A percentile compares a stretch with the other conserved stretches of the same genome.
These are phyloP conservation scores for Lathyrus tuberosus DNA, from an alignment of 306 rosid species.

Conservation along the genomic window DNA sequence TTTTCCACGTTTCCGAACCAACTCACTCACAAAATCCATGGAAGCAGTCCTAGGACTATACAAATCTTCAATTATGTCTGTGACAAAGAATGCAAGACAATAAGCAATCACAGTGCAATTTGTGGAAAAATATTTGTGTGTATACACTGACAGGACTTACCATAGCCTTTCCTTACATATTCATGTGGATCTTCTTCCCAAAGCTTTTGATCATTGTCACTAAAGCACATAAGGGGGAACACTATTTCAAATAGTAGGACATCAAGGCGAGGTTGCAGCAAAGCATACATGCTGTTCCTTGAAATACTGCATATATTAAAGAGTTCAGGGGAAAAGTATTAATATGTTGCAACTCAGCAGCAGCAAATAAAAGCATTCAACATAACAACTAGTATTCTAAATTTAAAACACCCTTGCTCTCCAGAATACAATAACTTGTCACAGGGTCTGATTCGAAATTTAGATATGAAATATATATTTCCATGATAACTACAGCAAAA, in stretches of 20 bases:
- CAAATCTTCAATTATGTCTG: conserved; percentile 94
- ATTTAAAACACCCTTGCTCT: not conserved
- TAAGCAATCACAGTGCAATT: conserved; percentile 34
- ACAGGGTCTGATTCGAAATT: conserved; percentile 16
- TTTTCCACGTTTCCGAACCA: conserved; percentile 92
- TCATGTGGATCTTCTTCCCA: conserved; percentile 99
- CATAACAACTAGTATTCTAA: conserved; percentile 14
- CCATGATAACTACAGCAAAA: not conserved
- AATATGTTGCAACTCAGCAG: conserved; percentile 12
- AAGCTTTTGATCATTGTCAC: conserved; percentile 86
- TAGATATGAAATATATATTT: conserved; percentile 8
- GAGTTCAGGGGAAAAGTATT: conserved; percentile 7
- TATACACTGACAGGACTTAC: conserved; percentile 50
- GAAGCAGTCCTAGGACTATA: conserved; percentile 98
- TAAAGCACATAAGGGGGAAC: conserved; percentile 96
- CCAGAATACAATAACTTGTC: conserved; percentile 18
- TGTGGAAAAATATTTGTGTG: conserved; percentile 11
- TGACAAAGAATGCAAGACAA: conserved; percentile 32
- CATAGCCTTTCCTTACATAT: conserved; percentile 97
- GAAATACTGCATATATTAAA: conserved; percentile 69
- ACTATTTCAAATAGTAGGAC: conserved; percentile 88
- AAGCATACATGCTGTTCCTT: conserved; percentile 74
- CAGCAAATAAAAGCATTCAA: conserved; percentile 17
- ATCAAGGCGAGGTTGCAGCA: conserved; percentile 88
- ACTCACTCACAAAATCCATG: conserved; percentile 96